Evolutionary conservation across 805 yeast genomes (phyloP).

Genomic region (Yarrowia alimentaria): DNA sequence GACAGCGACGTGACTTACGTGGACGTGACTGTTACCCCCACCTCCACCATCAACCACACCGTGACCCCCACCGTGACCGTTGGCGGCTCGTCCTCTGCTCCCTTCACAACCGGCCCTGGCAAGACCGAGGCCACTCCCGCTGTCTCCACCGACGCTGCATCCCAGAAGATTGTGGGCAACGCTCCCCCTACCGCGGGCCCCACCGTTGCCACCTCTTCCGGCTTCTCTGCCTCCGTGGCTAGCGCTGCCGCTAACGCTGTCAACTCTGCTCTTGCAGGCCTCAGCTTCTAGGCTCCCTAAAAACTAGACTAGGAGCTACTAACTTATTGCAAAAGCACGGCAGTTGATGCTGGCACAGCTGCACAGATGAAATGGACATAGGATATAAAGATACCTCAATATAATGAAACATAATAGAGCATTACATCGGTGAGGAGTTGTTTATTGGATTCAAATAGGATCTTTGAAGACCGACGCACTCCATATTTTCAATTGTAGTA

Average conservation of each 20-base stretch:
- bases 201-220: conserved; percentile 5
- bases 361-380: too few relatives aligned
- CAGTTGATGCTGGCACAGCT: too few relatives aligned
- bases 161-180: conserved; percentile 6
- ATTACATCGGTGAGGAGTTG: too few relatives aligned
- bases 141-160: conserved; percentile 26
- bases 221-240: conserved; percentile 28
- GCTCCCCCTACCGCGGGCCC: conserved; percentile 23
- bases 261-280: conserved; percentile 7
- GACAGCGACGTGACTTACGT: conserved; percentile 28
- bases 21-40: conserved; percentile 21
- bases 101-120: not conserved
- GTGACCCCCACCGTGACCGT: conserved; percentile 23
- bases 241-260: conserved; percentile 29
- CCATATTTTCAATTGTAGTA: too few relatives aligned
- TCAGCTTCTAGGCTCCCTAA: too few relatives aligned
- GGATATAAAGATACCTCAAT: too few relatives aligned
- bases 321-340: too few relatives aligned
- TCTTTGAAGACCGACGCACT: too few relatives aligned
- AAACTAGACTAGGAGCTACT: too few relatives aligned
- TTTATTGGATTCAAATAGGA: too few relatives aligned
- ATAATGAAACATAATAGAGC: too few relatives aligned
- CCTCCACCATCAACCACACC: conserved; percentile 12
- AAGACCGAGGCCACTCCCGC: conserved; percentile 1
- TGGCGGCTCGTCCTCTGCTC: conserved; percentile 3